Conservation (phyloP, 2,329 filamentous ascomycete species). For the Mariannaea sp. region DNA sequence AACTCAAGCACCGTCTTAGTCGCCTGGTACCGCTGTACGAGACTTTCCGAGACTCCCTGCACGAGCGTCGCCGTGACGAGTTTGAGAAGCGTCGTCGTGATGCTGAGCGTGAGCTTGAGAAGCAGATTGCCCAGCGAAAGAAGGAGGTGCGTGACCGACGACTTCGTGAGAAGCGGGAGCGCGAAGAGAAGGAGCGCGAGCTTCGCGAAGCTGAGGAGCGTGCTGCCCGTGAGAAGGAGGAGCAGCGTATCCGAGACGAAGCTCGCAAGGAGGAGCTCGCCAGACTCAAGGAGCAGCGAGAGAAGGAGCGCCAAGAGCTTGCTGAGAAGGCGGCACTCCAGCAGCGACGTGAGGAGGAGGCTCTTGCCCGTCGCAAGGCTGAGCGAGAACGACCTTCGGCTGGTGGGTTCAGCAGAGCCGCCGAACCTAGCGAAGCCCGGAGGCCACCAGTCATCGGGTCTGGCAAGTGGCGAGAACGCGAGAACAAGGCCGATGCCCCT, state of each 20-base stretch:
- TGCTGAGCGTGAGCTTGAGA: constrained; percentile 91
- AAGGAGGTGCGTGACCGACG: constrained; percentile 86
- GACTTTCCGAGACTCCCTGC: constrained; percentile 78
- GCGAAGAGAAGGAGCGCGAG: constrained; percentile 80
- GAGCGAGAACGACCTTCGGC: constrained; percentile 59
- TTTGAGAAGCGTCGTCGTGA: constrained; percentile 93
- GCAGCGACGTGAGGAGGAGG: constrained; percentile 85
- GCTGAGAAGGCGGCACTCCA: constrained; percentile 70
- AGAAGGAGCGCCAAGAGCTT: constrained; percentile 70
- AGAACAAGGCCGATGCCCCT: constrained; percentile 42
- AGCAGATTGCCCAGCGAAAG: constrained; percentile 84
- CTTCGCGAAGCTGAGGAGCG: constrained; percentile 86
- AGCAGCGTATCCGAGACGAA: constrained; percentile 78
- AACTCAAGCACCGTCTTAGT: constrained; percentile 89
- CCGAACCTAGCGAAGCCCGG: constrained; percentile 40
- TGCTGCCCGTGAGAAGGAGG: constrained; percentile 79
- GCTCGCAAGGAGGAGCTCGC: constrained; percentile 74
- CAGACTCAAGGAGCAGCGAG: constrained; percentile 68
- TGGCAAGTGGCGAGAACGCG: constrained; percentile 51
- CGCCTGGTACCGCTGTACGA: constrained; percentile 86
- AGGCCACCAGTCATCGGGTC: constrained; percentile 42
- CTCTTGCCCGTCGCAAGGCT: constrained; percentile 73
- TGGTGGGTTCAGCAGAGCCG: constrained; percentile 34
- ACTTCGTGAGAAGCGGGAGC: constrained; percentile 80
- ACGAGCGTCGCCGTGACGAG: constrained; percentile 87